Percentiles rank a stretch among this genome's conserved stretches.
Conservation (phyloP, 768 basidiomycete species). For the Tylopilus sp. region DNA sequence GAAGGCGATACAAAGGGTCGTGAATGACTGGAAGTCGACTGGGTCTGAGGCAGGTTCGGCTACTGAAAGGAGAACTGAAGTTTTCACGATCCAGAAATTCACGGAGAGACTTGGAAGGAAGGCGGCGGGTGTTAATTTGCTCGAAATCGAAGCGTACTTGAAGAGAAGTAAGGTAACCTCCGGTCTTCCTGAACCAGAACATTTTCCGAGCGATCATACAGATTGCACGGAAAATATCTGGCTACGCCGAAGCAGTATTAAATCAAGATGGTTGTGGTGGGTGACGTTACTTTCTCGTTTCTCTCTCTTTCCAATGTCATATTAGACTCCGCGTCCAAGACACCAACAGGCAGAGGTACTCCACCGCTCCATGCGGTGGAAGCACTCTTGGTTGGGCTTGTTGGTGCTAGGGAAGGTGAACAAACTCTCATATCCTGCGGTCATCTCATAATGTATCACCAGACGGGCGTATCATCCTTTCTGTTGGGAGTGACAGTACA, state of each 20-base stretch:
- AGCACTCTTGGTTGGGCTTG: slow-evolving; percentile 73
- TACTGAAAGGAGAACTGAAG: slow-evolving; percentile 40
- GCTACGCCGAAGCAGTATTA: slow-evolving; percentile 67
- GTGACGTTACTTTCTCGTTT: neutral
- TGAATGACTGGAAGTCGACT: slow-evolving; percentile 45
- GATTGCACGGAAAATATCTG: slow-evolving; percentile 80
- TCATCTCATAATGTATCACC: neutral
- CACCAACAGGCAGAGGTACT: slow-evolving; percentile 39
- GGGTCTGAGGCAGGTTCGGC: slow-evolving; percentile 16
- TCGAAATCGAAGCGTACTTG: slow-evolving; percentile 81
- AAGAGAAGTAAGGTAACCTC: slow-evolving; percentile 81
- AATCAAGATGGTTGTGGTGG: slow-evolving; percentile 38
- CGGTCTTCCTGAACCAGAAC: neutral
- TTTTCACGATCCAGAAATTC: slow-evolving; percentile 67
- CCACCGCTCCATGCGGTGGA: slow-evolving; percentile 82
- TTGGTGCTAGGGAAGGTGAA: slow-evolving; percentile 69
- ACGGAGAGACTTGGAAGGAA: slow-evolving; percentile 63
- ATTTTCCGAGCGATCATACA: slow-evolving; percentile 19
- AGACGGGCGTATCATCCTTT: slow-evolving; percentile 79
- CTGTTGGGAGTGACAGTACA: slow-evolving; percentile 37
- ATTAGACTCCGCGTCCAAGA: slow-evolving; percentile 8
- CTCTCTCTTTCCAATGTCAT: neutral
- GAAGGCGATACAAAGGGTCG: slow-evolving; percentile 60
- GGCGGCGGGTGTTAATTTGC: slow-evolving; percentile 72
- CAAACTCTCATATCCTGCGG: neutral